phyloP scores from a whole-genome alignment of 2,329 filamentous ascomycete species.

The Paracamarosporium sp. region DNA sequence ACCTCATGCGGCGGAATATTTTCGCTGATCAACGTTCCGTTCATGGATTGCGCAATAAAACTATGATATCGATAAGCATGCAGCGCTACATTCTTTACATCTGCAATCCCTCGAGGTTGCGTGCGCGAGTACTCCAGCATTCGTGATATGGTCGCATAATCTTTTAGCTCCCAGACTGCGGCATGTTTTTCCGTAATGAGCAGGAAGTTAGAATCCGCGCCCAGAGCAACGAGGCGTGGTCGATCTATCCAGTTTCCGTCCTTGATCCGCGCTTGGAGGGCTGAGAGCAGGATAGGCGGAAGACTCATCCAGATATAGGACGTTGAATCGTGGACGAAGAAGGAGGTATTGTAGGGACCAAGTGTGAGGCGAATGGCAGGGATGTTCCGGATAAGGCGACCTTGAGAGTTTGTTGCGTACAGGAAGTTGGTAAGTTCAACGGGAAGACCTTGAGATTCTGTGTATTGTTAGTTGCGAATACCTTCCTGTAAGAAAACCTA shows the following conservation, averaged over 20 bases:
- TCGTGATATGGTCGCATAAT: conserved; percentile 26
- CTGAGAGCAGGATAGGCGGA: conserved; percentile 27
- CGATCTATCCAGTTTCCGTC: conserved; percentile 37
- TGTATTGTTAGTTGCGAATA: background rate
- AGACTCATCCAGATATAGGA: conserved; percentile 43
- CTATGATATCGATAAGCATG: conserved; percentile 41
- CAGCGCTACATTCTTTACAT: conserved; percentile 28
- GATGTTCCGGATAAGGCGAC: conserved; percentile 26
- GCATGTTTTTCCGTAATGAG: conserved; percentile 37
- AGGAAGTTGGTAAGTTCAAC: conserved; percentile 34
- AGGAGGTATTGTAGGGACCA: conserved; percentile 42
- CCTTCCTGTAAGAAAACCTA: too few relatives aligned
- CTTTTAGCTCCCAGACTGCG: conserved; percentile 35
- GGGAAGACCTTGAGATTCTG: conserved; percentile 31
- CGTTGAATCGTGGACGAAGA: conserved; percentile 35
- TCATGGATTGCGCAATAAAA: conserved; percentile 31
- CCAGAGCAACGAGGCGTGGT: conserved; percentile 41
- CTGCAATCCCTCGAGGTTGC: conserved; percentile 23
- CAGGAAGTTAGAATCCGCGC: conserved; percentile 35
- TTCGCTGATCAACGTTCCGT: conserved; percentile 30
- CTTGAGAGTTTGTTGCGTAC: conserved; percentile 20
- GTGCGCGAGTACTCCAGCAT: conserved; percentile 28
- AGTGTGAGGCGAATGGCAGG: conserved; percentile 34
- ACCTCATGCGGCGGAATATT: conserved; percentile 36
- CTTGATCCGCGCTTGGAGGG: conserved; percentile 35